Evolutionary conservation across 768 basidiomycete genomes (phyloP).

Genomic region (Pulveroboletus frians): DNA sequence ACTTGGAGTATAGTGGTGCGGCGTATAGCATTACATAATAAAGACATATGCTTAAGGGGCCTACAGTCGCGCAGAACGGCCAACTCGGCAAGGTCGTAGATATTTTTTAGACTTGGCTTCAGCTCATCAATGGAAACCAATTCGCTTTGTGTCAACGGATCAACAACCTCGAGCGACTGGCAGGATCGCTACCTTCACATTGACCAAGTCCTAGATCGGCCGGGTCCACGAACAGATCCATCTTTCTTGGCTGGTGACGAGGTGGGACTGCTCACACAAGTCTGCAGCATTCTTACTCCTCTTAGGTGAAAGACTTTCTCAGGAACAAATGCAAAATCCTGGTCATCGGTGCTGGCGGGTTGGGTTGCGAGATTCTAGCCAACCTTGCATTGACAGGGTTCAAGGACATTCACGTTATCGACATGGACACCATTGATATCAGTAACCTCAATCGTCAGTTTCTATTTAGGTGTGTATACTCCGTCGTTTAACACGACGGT

Average conservation of each 20-base stretch:
- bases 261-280: conserved; percentile 39
- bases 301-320: conserved; percentile 83
- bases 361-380: conserved; percentile 96
- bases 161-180: conserved; percentile 41
- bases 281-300: not conserved
- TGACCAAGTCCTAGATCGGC: conserved; percentile 78
- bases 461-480: conserved; percentile 69
- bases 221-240: conserved; percentile 87
- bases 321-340: conserved; percentile 83
- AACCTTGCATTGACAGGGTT: conserved; percentile 96
- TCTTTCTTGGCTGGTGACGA: conserved; percentile 77
- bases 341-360: conserved; percentile 95
- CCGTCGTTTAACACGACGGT: not conserved
- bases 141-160: conserved; percentile 33
- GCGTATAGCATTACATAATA: conserved; percentile 23
- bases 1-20: not conserved
- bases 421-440: conserved; percentile 99
- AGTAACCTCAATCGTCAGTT: conserved; percentile 99
- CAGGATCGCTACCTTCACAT: conserved; percentile 70
- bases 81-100: conserved; percentile 7
- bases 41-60: not conserved
- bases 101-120: conserved; percentile 9
- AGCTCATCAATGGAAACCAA: conserved; percentile 21
- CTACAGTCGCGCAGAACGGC: not conserved
- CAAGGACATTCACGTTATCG: conserved; percentile 98